Conservation (phyloP, 2,329 filamentous ascomycete species). For the Dothideomycetes sp. region DNA sequence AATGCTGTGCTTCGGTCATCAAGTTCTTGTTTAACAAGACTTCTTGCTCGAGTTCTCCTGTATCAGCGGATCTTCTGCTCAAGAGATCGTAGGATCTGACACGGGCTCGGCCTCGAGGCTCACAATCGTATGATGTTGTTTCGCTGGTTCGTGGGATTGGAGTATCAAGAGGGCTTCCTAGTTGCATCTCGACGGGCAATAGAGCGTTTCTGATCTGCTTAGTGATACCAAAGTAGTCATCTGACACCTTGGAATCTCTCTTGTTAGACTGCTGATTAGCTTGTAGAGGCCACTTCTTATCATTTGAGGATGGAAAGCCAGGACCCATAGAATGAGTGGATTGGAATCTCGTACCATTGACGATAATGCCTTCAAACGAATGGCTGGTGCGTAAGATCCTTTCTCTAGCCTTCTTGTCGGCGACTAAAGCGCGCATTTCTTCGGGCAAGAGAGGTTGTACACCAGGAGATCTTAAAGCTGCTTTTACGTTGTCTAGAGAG, state of each 20-base stretch:
- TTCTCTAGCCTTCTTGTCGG: not conserved
- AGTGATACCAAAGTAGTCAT: conserved; percentile 4
- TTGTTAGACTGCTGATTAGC: not conserved
- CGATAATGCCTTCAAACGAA: conserved; percentile 3
- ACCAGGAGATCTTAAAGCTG: conserved; percentile 1
- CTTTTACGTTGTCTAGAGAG: not conserved
- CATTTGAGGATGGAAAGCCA: not conserved
- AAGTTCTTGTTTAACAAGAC: conserved; percentile 12
- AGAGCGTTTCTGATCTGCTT: not conserved
- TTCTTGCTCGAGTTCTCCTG: not conserved
- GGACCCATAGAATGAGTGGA: not conserved
- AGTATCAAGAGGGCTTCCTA: not conserved
- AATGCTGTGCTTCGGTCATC: conserved; percentile 15
- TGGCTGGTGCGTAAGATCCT: not conserved
- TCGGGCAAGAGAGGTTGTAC: conserved; percentile 4
- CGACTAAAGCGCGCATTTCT: conserved; percentile 6
- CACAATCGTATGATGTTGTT: not conserved
- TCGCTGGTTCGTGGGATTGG: not conserved
- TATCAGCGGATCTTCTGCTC: not conserved
- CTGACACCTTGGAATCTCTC: conserved; percentile 1
- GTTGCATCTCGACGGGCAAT: conserved; percentile 3
- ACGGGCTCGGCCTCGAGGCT: conserved; percentile 3
- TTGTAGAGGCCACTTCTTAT: conserved; percentile 1
- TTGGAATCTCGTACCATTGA: not conserved
- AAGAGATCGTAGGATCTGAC: not conserved